Conservation (phyloP, 495 filamentous ascomycete species). For the Neurospora sp. region DNA sequence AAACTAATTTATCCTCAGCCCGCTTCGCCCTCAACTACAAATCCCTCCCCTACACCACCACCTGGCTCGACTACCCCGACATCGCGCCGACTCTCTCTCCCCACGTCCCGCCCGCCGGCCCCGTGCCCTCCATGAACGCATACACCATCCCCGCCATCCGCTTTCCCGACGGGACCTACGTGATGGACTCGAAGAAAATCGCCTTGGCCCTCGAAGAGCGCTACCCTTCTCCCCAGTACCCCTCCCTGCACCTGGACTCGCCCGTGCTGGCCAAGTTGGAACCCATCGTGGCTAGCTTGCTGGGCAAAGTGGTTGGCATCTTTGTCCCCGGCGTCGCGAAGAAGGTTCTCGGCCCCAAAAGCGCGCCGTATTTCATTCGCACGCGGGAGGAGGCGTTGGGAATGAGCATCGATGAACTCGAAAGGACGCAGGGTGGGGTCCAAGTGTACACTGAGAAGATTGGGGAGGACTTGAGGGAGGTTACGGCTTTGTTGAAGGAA, state of each 20-base stretch:
- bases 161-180: conserved; percentile 37
- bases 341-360: conserved; percentile 26
- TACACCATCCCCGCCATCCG: conserved; percentile 49
- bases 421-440: not conserved
- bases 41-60: conserved; percentile 49
- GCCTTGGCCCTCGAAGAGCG: conserved; percentile 38
- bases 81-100: conserved; percentile 27
- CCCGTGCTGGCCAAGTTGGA: conserved; percentile 27
- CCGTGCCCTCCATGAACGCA: conserved; percentile 22
- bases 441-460: conserved; percentile 24
- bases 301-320: conserved; percentile 14
- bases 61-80: conserved; percentile 57
- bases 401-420: conserved; percentile 31
- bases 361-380: conserved; percentile 35
- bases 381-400: conserved; percentile 31
- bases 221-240: conserved; percentile 36
- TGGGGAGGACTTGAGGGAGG: conserved; percentile 24
- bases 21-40: conserved; percentile 53
- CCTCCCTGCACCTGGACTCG: conserved; percentile 39
- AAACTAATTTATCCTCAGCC: conserved; percentile 22
- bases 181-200: conserved; percentile 51
- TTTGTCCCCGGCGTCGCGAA: conserved; percentile 27
- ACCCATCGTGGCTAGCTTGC: conserved; percentile 4
- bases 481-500: conserved; percentile 41
- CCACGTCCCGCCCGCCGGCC: not conserved